These are phyloP conservation scores for Passiflora organensis DNA, from an alignment of 345 rosid species.

Conservation along the genomic window DNA sequence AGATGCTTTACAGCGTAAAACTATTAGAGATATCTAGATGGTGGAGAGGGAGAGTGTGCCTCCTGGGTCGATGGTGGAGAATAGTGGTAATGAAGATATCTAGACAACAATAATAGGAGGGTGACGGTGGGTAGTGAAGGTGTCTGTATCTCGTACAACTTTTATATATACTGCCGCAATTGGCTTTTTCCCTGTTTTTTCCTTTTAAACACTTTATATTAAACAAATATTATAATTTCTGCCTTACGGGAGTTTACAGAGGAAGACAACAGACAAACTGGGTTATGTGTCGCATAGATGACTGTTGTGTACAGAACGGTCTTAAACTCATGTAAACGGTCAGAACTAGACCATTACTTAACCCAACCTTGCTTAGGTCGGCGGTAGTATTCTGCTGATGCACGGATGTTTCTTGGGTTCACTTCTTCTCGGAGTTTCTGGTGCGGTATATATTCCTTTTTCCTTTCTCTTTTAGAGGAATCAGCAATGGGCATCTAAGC, in stretches of 20 bases:
- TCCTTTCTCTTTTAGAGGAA: neutral
- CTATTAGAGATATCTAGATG: neutral
- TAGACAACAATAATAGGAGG: conserved; percentile 11
- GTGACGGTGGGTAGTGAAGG: conserved; percentile 23
- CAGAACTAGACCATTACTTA: conserved; percentile 8
- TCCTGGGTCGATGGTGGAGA: neutral
- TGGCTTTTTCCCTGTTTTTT: neutral
- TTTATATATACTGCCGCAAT: neutral
- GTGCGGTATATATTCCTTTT: neutral
- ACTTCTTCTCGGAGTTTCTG: neutral
- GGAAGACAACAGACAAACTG: neutral
- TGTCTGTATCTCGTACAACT: conserved; percentile 6
- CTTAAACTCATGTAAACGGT: conserved; percentile 21
- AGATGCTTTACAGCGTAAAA: neutral
- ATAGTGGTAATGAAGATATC: conserved; percentile 14
- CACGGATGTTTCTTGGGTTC: neutral
- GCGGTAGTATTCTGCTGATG: neutral
- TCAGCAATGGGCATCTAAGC: neutral
- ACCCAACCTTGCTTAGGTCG: conserved; percentile 13
- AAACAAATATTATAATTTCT: too few species aligned
- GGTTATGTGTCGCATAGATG: neutral
- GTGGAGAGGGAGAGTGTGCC: neutral
- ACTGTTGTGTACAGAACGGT: conserved; percentile 21
- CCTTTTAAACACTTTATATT: neutral
- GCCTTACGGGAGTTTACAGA: too few species aligned